A percentile compares a stretch with the other conserved stretches of the same genome.
Conservation (phyloP, 495 filamentous ascomycete species). For the Elaphomyces granulatus region DNA sequence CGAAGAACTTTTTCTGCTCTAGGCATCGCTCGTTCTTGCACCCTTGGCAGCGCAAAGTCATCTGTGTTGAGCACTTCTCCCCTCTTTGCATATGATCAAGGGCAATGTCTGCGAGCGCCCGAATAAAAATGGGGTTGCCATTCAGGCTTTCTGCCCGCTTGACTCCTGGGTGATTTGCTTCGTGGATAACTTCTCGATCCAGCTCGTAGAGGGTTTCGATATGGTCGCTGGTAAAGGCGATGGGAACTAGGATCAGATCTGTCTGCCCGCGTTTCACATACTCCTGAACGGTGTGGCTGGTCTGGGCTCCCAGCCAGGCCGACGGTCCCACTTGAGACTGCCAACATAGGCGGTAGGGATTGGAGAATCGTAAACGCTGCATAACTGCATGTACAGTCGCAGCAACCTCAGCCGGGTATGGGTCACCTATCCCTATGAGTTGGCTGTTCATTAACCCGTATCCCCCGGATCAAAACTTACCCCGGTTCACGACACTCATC, state of each 20-base stretch:
- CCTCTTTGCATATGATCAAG: conserved; percentile 60
- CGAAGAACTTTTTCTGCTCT: conserved; percentile 88
- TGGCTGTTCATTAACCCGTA: conserved; percentile 1
- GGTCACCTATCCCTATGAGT: conserved; percentile 49
- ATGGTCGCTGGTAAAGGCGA: conserved; percentile 96
- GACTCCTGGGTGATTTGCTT: conserved; percentile 60
- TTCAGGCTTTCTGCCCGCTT: conserved; percentile 92
- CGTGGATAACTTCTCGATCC: conserved; percentile 89
- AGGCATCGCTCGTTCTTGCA: conserved; percentile 83
- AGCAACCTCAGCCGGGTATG: conserved; percentile 91
- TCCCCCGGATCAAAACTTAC: conserved; percentile 23
- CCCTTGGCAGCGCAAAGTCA: conserved; percentile 84
- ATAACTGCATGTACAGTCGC: conserved; percentile 97
- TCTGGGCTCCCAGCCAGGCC: conserved; percentile 94
- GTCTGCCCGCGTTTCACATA: conserved; percentile 86
- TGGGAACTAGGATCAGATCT: conserved; percentile 82
- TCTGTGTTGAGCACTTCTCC: conserved; percentile 58
- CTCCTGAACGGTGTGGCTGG: conserved; percentile 67
- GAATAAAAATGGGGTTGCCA: conserved; percentile 79
- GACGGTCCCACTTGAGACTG: conserved; percentile 95
- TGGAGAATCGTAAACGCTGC: conserved; percentile 68
- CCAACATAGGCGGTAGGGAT: conserved; percentile 91
- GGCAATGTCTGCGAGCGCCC: conserved; percentile 78
- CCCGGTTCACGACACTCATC: conserved; percentile 92
- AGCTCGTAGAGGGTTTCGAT: conserved; percentile 97